phyloP scores from a whole-genome alignment of 768 basidiomycete genomes.

The Boletus speciosus region DNA sequence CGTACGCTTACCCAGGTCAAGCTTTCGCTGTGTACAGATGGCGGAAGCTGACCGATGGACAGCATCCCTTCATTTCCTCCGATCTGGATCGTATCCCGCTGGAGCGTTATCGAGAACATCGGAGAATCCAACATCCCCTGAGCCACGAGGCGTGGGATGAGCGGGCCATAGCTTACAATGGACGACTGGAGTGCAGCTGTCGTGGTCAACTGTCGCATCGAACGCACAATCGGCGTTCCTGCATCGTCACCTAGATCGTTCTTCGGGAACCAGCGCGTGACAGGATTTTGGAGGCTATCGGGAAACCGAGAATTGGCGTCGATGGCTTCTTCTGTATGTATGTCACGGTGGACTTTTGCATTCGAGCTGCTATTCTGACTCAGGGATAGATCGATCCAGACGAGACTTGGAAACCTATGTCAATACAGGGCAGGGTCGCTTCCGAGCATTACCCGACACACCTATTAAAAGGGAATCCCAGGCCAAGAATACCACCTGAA shows the following conservation, averaged over 20 bases:
- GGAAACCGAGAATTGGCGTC: slow-evolving; percentile 3
- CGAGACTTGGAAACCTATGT: slow-evolving; percentile 34
- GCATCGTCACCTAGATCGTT: neutral
- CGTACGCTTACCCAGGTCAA: slow-evolving; percentile 69
- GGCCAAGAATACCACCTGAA: slow-evolving; percentile 65
- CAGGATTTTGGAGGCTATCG: slow-evolving; percentile 10
- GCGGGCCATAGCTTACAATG: slow-evolving; percentile 42
- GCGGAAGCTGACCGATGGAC: slow-evolving; percentile 64
- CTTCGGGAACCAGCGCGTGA: slow-evolving; percentile 19
- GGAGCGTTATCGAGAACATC: slow-evolving; percentile 57
- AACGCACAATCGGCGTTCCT: slow-evolving; percentile 1
- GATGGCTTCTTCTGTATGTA: neutral
- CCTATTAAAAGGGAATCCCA: slow-evolving; percentile 76
- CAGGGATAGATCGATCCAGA: slow-evolving; percentile 42
- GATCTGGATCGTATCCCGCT: slow-evolving; percentile 65
- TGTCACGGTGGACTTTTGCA: neutral
- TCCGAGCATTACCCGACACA: slow-evolving; percentile 22
- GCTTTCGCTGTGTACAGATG: slow-evolving; percentile 41
- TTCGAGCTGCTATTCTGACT: slow-evolving; percentile 7
- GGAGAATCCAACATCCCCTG: slow-evolving; percentile 38
- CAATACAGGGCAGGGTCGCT: neutral
- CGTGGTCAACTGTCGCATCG: slow-evolving; percentile 8
- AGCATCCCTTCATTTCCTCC: slow-evolving; percentile 65
- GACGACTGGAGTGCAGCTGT: slow-evolving; percentile 37
- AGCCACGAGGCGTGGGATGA: slow-evolving; percentile 45